Evolutionary conservation across 2,329 filamentous ascomycete genomes (phyloP), one percentile per base, ranked within the genome.

Genomic region (Beauveria rudraprayagi): DNA sequence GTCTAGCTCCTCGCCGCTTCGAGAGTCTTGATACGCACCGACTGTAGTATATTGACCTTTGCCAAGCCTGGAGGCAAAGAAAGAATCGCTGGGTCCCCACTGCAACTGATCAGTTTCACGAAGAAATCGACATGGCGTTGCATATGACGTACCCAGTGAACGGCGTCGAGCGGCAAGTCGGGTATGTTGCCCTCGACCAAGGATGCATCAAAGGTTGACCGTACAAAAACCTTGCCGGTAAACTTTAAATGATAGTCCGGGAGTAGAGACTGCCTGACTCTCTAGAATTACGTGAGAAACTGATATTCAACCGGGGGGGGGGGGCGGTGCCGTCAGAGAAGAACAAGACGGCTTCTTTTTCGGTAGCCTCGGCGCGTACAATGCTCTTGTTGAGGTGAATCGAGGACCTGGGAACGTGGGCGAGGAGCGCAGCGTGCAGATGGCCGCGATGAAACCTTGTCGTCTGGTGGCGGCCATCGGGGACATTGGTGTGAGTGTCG

Each of bases 361-460:
- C 56, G 1, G 60, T 63, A 1, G 60, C 55, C 1, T 66, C 66
- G 10, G 72, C 68, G 8, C 68, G 70, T 16, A 70, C 63, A 0
- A 78, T 74, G 1, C 66, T 69, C 66, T 81, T 81, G 28, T 68
- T 68, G 3, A 81, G 72, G 51, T 78, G 77, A 24, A 82, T 75
- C 1, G 65, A 69, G 1, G 73, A 68, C 3, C 70, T 67, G 0
- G 77, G 73, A 0, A 82, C 71, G 51, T 81, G 75, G 30, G 75
- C 68, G 8, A 77, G 70, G 2, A 82, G 70, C 3, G 78, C 77
- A 34, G 76, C 70, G 59, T 82, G 78, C 14, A 82, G 67, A 66
- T 81, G 79, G 2, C 75, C 75, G 5, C 80, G 70, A 61, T 80
- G 76, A 60, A 80, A 79, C 9, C 77, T 72, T 0, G 77, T 72